phyloP scores from a whole-genome alignment of 176 grass and related monocot species.

The Alopecurus myosuroides region DNA sequence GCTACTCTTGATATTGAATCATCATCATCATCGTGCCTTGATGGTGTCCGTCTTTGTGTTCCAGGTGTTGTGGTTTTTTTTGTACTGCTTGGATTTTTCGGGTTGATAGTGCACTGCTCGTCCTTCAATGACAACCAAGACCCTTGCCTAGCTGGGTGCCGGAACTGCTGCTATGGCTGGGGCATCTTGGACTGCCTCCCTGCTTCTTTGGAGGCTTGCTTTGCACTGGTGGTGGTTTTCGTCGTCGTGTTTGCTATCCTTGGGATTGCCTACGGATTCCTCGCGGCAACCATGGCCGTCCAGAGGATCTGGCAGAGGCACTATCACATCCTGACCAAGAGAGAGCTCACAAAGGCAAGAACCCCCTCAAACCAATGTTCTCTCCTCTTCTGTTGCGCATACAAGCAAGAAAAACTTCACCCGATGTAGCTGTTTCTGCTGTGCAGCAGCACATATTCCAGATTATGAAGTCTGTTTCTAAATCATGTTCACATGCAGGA shows the following conservation, averaged over 20 bases:
- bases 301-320: constrained; percentile 98
- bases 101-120: constrained; percentile 83
- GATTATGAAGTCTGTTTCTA: neutral
- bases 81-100: constrained; percentile 85
- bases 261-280: constrained; percentile 83
- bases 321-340: constrained; percentile 96
- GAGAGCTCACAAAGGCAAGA: constrained; percentile 89
- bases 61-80: constrained; percentile 90
- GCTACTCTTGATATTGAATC: neutral
- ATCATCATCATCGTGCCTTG: neutral
- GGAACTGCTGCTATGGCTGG: constrained; percentile 98
- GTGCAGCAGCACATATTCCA: neutral
- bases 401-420: neutral
- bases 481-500: constrained; percentile 46
- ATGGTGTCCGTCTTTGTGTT: neutral
- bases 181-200: constrained; percentile 91
- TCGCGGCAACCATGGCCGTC: constrained; percentile 81
- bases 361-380: neutral
- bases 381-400: neutral
- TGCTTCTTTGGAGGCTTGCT: constrained; percentile 92
- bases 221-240: constrained; percentile 86
- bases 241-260: constrained; percentile 85
- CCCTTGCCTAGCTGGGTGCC: constrained; percentile 78
- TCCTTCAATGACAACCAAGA: constrained; percentile 77
- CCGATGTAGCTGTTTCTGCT: neutral